phyloP scores from a whole-genome alignment of 2,329 filamentous ascomycete genomes.

The Aspergillus luchuensis region DNA sequence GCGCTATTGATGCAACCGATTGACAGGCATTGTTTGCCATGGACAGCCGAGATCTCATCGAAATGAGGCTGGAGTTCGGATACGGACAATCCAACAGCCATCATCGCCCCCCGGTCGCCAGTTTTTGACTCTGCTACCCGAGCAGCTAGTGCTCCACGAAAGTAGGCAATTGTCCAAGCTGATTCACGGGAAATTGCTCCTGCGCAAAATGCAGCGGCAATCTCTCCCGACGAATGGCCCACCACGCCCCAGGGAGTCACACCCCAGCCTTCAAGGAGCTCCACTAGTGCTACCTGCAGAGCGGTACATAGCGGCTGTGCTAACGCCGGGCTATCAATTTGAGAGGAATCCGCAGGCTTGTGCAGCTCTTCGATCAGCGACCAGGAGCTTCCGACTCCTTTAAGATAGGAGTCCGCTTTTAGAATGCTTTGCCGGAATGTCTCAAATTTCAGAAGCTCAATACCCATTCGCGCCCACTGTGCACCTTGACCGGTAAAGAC shows the following conservation, averaged over 20 bases:
- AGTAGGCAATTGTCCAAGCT: constrained; percentile 24
- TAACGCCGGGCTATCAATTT: constrained; percentile 24
- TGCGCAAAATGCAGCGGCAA: constrained; percentile 33
- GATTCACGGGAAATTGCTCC: constrained; percentile 13
- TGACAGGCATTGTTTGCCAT: neutral
- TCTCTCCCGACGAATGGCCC: constrained; percentile 36
- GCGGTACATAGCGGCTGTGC: constrained; percentile 32
- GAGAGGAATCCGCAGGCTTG: neutral
- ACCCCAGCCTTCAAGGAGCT: constrained; percentile 24
- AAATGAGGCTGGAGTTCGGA: neutral
- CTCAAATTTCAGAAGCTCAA: constrained; percentile 22
- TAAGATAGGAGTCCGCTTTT: too few relatives aligned
- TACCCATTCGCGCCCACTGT: constrained; percentile 33
- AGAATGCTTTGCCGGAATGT: constrained; percentile 16
- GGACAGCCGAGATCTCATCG: too few relatives aligned
- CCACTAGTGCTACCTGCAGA: constrained; percentile 32
- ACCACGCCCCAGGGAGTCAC: constrained; percentile 25
- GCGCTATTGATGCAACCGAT: constrained; percentile 39
- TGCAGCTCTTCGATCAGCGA: too few relatives aligned
- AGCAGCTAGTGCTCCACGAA: constrained; percentile 20
- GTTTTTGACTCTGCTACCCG: too few relatives aligned
- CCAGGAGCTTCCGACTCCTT: too few relatives aligned
- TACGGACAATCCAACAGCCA: neutral
- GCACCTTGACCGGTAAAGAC: constrained; percentile 41
- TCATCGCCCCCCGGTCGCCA: neutral